phyloP scores from a whole-genome alignment of 441 rosid genomes.

The Populus tomentosa region DNA sequence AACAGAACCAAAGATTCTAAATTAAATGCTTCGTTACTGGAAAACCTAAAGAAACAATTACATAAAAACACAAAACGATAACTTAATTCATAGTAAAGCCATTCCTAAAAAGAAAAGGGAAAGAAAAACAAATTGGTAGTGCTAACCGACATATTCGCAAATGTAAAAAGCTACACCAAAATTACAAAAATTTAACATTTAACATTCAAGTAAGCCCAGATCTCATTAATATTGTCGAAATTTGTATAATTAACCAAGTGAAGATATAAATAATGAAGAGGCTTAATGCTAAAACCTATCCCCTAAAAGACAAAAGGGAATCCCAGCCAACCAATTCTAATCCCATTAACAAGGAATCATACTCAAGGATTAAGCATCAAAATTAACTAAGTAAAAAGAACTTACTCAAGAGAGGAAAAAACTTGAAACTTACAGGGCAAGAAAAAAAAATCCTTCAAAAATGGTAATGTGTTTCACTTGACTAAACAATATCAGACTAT shows the following conservation, averaged over 20 bases:
- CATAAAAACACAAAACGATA: neutral
- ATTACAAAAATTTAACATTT: neutral
- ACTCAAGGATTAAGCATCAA: neutral
- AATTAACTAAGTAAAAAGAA: no score
- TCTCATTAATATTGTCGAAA: neutral
- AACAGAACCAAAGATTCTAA: neutral
- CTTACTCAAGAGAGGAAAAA: neutral
- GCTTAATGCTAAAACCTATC: neutral
- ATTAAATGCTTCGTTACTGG: neutral
- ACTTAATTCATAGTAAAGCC: neutral
- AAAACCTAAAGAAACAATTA: neutral
- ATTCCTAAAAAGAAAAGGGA: neutral
- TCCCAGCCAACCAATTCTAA: neutral
- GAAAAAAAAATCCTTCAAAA: neutral
- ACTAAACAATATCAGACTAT: neutral
- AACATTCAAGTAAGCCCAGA: neutral
- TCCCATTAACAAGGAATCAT: neutral
- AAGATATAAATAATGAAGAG: neutral
- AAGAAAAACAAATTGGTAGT: neutral
- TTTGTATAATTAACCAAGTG: neutral
- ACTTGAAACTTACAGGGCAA: neutral
- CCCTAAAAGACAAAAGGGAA: neutral
- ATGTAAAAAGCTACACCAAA: neutral
- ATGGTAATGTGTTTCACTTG: neutral
- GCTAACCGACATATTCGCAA: neutral